phyloP scores from a whole-genome alignment of 768 basidiomycete species.

The Mycena rebaudengoi region DNA sequence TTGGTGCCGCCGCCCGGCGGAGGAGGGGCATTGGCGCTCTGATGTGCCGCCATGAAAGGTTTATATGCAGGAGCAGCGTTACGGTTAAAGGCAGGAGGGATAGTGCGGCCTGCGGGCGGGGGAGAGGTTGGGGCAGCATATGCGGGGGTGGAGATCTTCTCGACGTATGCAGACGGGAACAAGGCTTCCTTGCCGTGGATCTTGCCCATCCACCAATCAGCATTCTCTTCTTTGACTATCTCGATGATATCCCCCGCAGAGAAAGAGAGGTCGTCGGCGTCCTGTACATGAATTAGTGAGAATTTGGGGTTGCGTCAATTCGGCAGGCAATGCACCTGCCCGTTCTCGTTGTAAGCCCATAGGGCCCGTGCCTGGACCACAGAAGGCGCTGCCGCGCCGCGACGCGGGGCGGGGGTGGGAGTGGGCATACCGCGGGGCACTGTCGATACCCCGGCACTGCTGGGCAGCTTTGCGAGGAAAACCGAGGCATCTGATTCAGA shows the following conservation, averaged over 20 bases:
- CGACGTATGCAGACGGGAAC: constrained; percentile 81
- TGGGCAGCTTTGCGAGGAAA: constrained; percentile 61
- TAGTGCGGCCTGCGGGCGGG: constrained; percentile 27
- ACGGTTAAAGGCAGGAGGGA: constrained; percentile 32
- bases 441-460: no score
- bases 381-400: constrained; percentile 28
- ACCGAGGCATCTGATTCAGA: constrained; percentile 55
- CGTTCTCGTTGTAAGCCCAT: constrained; percentile 74
- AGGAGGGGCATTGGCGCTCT: constrained; percentile 48
- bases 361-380: constrained; percentile 60
- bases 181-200: constrained; percentile 63
- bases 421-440: constrained; percentile 18
- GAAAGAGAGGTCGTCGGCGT: constrained; percentile 84
- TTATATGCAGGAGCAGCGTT: constrained; percentile 43
- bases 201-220: constrained; percentile 88
- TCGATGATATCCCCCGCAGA: constrained; percentile 78
- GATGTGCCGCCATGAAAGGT: constrained; percentile 55
- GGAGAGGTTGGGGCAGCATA: constrained; percentile 19
- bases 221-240: constrained; percentile 80
- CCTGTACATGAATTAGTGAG: constrained; percentile 48
- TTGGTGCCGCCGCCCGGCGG: constrained; percentile 46
- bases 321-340: constrained; percentile 45
- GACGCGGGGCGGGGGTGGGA: constrained; percentile 25
- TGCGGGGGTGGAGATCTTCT: constrained; percentile 50
- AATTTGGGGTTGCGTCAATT: not conserved